phyloP scores from a whole-genome alignment of 78 protist genomes.

The Salpingoeca rosetta region DNA sequence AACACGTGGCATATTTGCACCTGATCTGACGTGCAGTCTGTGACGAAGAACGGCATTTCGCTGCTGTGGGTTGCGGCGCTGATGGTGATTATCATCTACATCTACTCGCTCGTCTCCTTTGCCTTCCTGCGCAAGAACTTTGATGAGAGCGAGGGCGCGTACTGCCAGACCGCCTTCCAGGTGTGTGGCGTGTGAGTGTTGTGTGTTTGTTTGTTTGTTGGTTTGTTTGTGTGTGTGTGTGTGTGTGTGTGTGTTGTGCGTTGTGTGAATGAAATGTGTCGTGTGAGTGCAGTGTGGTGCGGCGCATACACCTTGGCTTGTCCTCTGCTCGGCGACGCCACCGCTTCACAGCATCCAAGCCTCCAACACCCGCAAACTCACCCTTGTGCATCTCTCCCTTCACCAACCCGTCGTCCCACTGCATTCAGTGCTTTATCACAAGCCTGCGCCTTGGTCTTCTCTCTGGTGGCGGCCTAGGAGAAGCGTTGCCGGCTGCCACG shows the following conservation, averaged over 20 bases:
- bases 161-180: background rate
- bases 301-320: no score
- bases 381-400: no score
- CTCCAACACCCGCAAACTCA: no score
- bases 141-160: background rate
- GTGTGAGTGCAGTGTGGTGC: no score
- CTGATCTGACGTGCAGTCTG: background rate
- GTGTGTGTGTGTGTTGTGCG: no score
- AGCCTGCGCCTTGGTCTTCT: background rate
- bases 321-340: no score
- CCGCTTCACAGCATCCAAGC: no score
- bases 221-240: no score
- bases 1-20: no score
- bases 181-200: background rate
- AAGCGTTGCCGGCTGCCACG: background rate
- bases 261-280: no score
- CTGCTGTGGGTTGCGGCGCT: constrained; percentile 24
- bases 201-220: background rate
- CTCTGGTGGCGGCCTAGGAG: background rate
- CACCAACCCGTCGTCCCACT: no score
- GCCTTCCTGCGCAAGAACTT: background rate
- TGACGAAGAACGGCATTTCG: constrained; percentile 24
- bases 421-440: background rate
- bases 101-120: constrained; percentile 27
- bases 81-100: constrained; percentile 4